Percentiles rank a stretch among this genome's conserved stretches.
phyloP scores from a whole-genome alignment of 768 basidiomycete species.

The Amanita phalloides region DNA sequence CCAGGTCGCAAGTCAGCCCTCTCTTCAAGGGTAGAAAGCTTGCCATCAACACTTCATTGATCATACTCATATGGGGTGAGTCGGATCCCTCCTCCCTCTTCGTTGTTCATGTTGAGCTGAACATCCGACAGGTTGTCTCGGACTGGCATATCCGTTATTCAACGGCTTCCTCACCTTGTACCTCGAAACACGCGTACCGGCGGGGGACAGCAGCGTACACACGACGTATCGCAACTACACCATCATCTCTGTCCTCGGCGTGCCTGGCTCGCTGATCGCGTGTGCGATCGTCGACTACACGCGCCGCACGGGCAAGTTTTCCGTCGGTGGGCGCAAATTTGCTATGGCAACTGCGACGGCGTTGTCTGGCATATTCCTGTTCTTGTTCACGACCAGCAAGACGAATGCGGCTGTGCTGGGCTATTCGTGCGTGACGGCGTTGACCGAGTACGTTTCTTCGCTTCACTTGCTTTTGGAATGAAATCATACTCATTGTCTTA shows the following conservation, averaged over 20 bases:
- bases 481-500: background rate
- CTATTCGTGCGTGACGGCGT: slow-evolving; percentile 31
- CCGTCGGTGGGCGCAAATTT: slow-evolving; percentile 28
- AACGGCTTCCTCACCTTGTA: slow-evolving; percentile 41
- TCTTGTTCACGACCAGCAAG: slow-evolving; percentile 39
- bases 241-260: slow-evolving; percentile 34
- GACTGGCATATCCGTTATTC: slow-evolving; percentile 45
- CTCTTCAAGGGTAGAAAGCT: slow-evolving; percentile 35
- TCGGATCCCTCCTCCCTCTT: background rate
- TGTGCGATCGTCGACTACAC: slow-evolving; percentile 34
- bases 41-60: slow-evolving; percentile 35
- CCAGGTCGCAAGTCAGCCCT: slow-evolving; percentile 37
- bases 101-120: background rate
- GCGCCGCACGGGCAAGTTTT: slow-evolving; percentile 14
- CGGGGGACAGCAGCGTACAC: slow-evolving; percentile 12
- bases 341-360: slow-evolving; percentile 34
- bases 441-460: slow-evolving; percentile 26
- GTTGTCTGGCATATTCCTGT: slow-evolving; percentile 36
- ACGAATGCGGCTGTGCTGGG: slow-evolving; percentile 28
- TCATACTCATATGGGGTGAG: slow-evolving; percentile 40
- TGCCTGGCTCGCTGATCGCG: slow-evolving; percentile 39
- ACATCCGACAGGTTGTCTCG: slow-evolving; percentile 15
- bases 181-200: slow-evolving; percentile 22
- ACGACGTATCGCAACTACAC: slow-evolving; percentile 37
- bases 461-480: background rate